Evolutionary conservation across 805 yeast genomes (phyloP).

Genomic region (Monosporozyma aquatica): DNA sequence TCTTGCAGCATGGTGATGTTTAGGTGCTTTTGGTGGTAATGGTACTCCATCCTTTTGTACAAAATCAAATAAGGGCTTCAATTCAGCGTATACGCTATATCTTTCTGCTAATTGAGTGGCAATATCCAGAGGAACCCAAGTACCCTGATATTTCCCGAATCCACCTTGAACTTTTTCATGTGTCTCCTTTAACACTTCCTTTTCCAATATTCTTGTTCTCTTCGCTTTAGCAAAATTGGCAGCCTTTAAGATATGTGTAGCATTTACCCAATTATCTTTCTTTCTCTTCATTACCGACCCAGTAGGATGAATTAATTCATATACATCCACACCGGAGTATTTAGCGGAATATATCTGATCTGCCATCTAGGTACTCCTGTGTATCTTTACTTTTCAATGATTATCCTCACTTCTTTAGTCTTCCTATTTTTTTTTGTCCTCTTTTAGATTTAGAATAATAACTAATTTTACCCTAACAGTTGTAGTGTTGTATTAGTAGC

Average conservation of each 20-base stretch:
- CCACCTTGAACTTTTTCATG: slow-evolving; percentile 98
- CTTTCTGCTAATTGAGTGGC: slow-evolving; percentile 61
- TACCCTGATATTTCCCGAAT: slow-evolving; percentile 92
- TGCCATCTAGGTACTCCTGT: slow-evolving; percentile 6
- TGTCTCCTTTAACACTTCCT: slow-evolving; percentile 76
- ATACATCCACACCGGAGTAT: slow-evolving; percentile 76
- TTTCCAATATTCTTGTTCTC: slow-evolving; percentile 82
- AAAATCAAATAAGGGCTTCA: slow-evolving; percentile 60
- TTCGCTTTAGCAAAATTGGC: slow-evolving; percentile 92
- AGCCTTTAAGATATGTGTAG: slow-evolving; percentile 87
- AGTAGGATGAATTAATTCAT: slow-evolving; percentile 56
- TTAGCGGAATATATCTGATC: slow-evolving; percentile 59
- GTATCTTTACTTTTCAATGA: background rate
- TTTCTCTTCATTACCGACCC: slow-evolving; percentile 73
- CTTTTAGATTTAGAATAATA: too few relatives aligned
- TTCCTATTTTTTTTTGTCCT: too few relatives aligned
- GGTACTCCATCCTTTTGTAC: slow-evolving; percentile 39
- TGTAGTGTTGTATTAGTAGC: too few relatives aligned
- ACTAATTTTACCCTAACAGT: too few relatives aligned
- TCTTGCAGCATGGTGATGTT: slow-evolving; percentile 56
- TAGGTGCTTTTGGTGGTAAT: slow-evolving; percentile 54
- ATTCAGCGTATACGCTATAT: slow-evolving; percentile 52
- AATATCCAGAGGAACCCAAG: slow-evolving; percentile 82
- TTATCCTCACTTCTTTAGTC: too few relatives aligned
- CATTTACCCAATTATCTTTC: slow-evolving; percentile 78